Evolutionary conservation across 2,329 filamentous ascomycete genomes (phyloP), one percentile per base, ranked within the genome.

Genomic region (Colletotrichum siamense): DNA sequence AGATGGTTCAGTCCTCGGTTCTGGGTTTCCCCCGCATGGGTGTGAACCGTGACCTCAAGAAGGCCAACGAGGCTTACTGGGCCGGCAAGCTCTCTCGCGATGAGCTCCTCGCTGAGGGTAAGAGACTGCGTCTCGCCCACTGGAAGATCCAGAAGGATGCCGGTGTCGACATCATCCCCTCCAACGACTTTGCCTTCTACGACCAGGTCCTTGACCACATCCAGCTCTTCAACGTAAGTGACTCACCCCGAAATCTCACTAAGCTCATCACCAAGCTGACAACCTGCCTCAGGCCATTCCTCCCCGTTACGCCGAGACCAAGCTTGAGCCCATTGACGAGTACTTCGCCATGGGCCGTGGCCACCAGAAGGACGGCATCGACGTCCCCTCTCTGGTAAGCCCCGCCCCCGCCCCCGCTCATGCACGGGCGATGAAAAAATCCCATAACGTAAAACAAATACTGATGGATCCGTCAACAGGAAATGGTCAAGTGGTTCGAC

Each of bases 401-500:
- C 65, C 75, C 71, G 72, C 67, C 68, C 63, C 68, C 67, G 36
- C 75, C 69, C 71, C 64, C 70, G 65, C 68, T 61, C 55, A 55
- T 67, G 63, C 39, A 63, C 70, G 59, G 36, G 90, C 91, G 87
- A 87, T 78, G 66, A 36, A 66, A 9, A 77, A 34, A 76, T 91
- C 90, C 7, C 9, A 69, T 57, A 57, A 34, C 69, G 62, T 62
- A 49, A 67, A 71, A 62, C 36, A 68, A 75, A 18, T 77, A 18
- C 66, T 77, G 32, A 77, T 32, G 66, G 30, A 8, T 39, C 36
- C 62, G 61, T 69, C 59, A 74, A 67, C 32, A 78, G 77, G 97
- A 99, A 92, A 99, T 99, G 97, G 97, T 99, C 83, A 99, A 99
- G 92, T 99, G 97, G 97, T 99, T 99, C 86, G 97, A 99, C 92